Conservation (phyloP, 2,329 filamentous ascomycete species). For the Hypoxylon sp. region DNA sequence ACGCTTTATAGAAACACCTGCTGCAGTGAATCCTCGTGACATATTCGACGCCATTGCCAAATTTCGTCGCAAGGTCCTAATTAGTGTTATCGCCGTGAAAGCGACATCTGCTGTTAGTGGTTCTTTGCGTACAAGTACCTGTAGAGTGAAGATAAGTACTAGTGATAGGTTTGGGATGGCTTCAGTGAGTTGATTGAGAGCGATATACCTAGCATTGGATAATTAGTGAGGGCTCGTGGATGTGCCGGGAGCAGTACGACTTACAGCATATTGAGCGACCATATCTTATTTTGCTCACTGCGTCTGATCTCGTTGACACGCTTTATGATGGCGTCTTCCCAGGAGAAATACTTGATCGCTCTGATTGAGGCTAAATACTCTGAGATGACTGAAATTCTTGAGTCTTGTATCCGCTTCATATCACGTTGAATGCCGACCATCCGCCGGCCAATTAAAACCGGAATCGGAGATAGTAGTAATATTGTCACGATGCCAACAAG, state of each 20-base stretch:
- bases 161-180: slow-evolving; percentile 67
- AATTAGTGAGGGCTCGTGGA: slow-evolving; percentile 22
- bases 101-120: slow-evolving; percentile 69
- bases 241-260: slow-evolving; percentile 48
- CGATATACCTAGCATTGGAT: slow-evolving; percentile 46
- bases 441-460: slow-evolving; percentile 63
- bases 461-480: slow-evolving; percentile 64
- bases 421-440: slow-evolving; percentile 67
- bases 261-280: slow-evolving; percentile 66
- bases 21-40: slow-evolving; percentile 60
- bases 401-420: slow-evolving; percentile 70
- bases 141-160: slow-evolving; percentile 68
- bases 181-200: slow-evolving; percentile 65
- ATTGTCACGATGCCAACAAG: slow-evolving; percentile 67
- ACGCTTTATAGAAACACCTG: slow-evolving; percentile 64
- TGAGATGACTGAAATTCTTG: slow-evolving; percentile 69
- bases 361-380: slow-evolving; percentile 72
- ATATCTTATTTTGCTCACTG: slow-evolving; percentile 68
- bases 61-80: slow-evolving; percentile 68
- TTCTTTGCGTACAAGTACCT: slow-evolving; percentile 64
- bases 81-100: slow-evolving; percentile 69
- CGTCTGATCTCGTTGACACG: slow-evolving; percentile 65
- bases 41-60: slow-evolving; percentile 65
- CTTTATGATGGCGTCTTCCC: slow-evolving; percentile 69
- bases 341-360: slow-evolving; percentile 73